phyloP scores from a whole-genome alignment of 2,329 filamentous ascomycete species.

The Paraphoma chrysanthemicola region DNA sequence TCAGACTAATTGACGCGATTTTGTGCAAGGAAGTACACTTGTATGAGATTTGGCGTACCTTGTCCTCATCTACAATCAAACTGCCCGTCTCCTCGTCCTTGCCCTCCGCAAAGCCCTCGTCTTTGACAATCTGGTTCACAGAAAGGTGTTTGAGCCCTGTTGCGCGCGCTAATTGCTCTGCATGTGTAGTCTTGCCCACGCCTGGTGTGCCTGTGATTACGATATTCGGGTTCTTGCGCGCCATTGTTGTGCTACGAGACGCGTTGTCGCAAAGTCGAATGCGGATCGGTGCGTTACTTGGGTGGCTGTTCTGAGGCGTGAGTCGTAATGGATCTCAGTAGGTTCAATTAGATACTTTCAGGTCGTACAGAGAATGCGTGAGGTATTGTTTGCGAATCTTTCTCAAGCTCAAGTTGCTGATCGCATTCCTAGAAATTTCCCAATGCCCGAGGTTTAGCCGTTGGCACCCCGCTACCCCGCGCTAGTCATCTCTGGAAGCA shows the following conservation, averaged over 20 bases:
- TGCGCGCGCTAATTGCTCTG: constrained; percentile 77
- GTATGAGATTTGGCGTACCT: constrained; percentile 59
- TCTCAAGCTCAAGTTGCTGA: not conserved
- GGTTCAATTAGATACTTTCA: not conserved
- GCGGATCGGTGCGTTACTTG: not conserved
- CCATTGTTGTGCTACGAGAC: constrained; percentile 30
- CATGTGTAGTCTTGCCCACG: constrained; percentile 93
- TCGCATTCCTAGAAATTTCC: constrained; percentile 23
- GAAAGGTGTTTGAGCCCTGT: constrained; percentile 82
- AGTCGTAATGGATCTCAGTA: not conserved
- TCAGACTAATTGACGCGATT: not conserved
- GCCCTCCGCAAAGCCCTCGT: constrained; percentile 83
- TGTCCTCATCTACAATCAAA: constrained; percentile 96
- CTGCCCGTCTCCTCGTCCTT: constrained; percentile 85
- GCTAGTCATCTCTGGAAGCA: constrained; percentile 7
- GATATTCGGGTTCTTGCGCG: constrained; percentile 74
- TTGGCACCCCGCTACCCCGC: constrained; percentile 23
- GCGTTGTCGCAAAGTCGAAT: constrained; percentile 1
- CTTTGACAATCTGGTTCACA: constrained; percentile 91
- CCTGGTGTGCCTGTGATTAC: constrained; percentile 95
- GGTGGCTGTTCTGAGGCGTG: too few relatives aligned
- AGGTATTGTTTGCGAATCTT: not conserved
- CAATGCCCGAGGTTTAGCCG: constrained; percentile 23
- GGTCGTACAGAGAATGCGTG: not conserved
- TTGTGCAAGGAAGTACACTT: too few relatives aligned